These are phyloP conservation scores for Candida ulmi DNA, from an alignment of 805 yeast species.

Conservation along the genomic window DNA sequence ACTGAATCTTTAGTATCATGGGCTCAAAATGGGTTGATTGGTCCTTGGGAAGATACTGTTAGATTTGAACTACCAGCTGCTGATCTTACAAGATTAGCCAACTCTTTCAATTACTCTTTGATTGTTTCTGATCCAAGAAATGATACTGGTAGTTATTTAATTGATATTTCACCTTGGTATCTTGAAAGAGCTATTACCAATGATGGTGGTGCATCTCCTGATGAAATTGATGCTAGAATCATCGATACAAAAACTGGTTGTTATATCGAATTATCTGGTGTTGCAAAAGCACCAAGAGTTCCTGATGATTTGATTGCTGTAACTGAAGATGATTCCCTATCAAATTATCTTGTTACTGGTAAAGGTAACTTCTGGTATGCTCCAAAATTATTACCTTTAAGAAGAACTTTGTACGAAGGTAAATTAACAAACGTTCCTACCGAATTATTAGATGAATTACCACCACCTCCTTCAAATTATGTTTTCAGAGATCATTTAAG, in stretches of 20 bases:
- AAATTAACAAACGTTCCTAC: conserved; percentile 41
- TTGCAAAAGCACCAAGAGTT: conserved; percentile 20
- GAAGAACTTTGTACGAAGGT: conserved; percentile 56
- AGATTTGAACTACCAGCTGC: conserved; percentile 47
- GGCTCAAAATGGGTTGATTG: conserved; percentile 42
- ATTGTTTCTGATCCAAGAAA: conserved; percentile 39
- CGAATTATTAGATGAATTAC: conserved; percentile 34
- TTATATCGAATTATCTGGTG: conserved; percentile 54
- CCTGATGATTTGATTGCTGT: conserved; percentile 10
- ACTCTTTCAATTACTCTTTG: conserved; percentile 40
- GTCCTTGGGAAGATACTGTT: conserved; percentile 49
- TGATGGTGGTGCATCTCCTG: conserved; percentile 39
- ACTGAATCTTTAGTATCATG: conserved; percentile 46
- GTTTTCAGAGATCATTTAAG: conserved; percentile 31
- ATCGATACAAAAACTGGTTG: conserved; percentile 56
- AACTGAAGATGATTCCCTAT: conserved; percentile 8
- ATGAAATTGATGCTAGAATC: conserved; percentile 46
- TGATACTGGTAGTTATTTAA: conserved; percentile 37
- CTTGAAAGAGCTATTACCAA: conserved; percentile 43
- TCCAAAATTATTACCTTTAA: conserved; percentile 47
- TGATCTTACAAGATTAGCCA: conserved; percentile 40
- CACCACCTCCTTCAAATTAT: conserved; percentile 22
- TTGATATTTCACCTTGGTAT: conserved; percentile 46
- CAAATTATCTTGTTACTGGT: conserved; percentile 29
- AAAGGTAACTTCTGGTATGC: conserved; percentile 41